A percentile compares a stretch with the other conserved stretches of the same genome.
These are phyloP conservation scores for Acanthamoeba lenticulata DNA, from an alignment of 208 protist genomes.

Conservation along the genomic window DNA sequence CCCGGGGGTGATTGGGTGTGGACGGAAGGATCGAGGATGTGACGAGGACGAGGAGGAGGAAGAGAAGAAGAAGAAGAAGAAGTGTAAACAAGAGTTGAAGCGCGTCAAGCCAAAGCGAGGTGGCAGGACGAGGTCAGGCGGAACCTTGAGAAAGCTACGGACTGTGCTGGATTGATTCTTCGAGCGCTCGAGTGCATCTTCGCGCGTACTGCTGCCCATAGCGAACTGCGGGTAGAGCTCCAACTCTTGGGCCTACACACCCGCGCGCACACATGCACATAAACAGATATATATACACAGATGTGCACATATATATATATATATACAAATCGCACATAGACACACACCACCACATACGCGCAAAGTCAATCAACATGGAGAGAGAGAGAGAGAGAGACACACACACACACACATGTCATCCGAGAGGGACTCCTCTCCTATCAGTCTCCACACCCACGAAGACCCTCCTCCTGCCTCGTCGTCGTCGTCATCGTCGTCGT, in stretches of 20 bases:
- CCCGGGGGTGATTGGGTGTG: background rate
- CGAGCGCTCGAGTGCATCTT: conserved; percentile 38
- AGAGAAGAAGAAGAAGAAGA: no score
- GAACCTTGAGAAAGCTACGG: conserved; percentile 10
- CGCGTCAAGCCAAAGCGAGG: background rate
- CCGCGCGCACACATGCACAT: background rate
- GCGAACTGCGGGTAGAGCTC: conserved; percentile 41
- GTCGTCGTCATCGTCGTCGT: no score
- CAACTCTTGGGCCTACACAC: background rate
- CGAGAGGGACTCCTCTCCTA: no score
- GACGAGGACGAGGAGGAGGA: no score
- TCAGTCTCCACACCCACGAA: no score
- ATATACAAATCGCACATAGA: no score
- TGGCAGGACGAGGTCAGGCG: background rate
- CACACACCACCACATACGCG: no score
- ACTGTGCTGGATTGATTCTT: conserved; percentile 30
- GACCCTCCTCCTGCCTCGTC: no score
- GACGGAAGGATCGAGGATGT: background rate
- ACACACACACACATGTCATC: no score
- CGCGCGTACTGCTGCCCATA: background rate
- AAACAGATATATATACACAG: background rate
- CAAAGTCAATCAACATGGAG: background rate
- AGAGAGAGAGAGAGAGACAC: background rate
- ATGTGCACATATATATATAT: background rate
- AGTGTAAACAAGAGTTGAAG: no score